Evolutionary conservation across 345 rosid species (phyloP).

Genomic region (Leavenworthia alabamica): DNA sequence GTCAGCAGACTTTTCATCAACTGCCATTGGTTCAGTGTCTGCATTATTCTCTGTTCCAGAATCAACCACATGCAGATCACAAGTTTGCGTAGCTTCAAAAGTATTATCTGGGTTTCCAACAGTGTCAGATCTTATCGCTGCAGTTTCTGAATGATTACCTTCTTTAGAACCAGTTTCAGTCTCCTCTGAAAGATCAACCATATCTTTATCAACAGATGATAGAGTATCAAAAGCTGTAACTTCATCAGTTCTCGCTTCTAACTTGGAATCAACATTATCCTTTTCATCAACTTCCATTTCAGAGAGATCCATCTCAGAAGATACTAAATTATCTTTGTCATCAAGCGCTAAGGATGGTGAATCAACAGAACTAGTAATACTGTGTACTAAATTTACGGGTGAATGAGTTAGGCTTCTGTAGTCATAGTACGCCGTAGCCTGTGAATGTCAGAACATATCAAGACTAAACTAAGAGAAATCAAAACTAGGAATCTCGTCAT

Average conservation of each 20-base stretch:
- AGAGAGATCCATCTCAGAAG: slow-evolving; percentile 28
- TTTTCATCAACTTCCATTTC: slow-evolving; percentile 24
- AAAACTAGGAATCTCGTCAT: neutral
- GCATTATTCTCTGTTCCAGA: slow-evolving; percentile 11
- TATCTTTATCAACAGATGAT: slow-evolving; percentile 12
- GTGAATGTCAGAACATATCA: slow-evolving; percentile 13
- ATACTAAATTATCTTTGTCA: slow-evolving; percentile 19
- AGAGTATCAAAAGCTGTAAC: slow-evolving; percentile 1
- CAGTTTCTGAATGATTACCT: slow-evolving; percentile 3
- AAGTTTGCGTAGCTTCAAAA: neutral
- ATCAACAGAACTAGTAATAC: slow-evolving; percentile 3
- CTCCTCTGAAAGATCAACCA: slow-evolving; percentile 19
- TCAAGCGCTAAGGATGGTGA: slow-evolving; percentile 19
- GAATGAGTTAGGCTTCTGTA: slow-evolving; percentile 21
- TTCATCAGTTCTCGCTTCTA: slow-evolving; percentile 21
- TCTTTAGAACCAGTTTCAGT: slow-evolving; percentile 14
- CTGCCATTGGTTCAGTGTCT: neutral
- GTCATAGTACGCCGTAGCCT: slow-evolving; percentile 32
- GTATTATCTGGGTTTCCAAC: neutral
- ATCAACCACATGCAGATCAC: slow-evolving; percentile 17
- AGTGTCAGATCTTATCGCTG: neutral
- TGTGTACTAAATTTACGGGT: slow-evolving; percentile 7
- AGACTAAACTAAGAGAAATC: slow-evolving; percentile 4
- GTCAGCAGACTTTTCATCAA: slow-evolving; percentile 15
- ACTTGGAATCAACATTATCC: slow-evolving; percentile 13